Evolutionary conservation across 2,329 filamentous ascomycete genomes (phyloP).

Genomic region (Fusarium paranaense): DNA sequence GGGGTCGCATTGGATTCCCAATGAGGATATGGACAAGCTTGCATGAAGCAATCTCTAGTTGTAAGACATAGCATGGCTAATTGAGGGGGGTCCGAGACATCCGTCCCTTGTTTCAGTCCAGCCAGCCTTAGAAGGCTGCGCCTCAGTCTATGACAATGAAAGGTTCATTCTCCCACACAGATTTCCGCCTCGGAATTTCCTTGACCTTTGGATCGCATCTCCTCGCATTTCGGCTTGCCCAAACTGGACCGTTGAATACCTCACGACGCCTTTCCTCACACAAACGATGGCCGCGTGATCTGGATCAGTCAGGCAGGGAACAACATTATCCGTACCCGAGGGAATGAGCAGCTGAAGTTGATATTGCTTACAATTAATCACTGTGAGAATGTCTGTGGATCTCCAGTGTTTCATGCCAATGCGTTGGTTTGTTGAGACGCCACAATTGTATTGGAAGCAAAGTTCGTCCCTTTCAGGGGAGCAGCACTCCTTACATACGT

Average conservation of each 20-base stretch:
- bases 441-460: neutral
- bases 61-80: neutral
- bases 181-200: neutral
- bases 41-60: neutral
- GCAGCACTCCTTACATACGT: neutral
- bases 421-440: neutral
- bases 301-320: neutral
- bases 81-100: neutral
- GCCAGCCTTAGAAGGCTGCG: neutral
- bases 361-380: neutral
- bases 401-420: neutral
- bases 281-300: neutral
- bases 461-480: neutral
- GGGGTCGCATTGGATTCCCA: conserved; percentile 63
- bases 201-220: neutral
- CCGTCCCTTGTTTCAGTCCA: neutral
- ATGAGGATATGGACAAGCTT: conserved; percentile 19
- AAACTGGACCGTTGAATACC: neutral
- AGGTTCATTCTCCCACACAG: neutral
- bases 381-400: neutral
- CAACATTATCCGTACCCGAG: neutral
- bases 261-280: neutral
- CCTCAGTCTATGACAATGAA: neutral
- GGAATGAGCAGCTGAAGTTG: neutral
- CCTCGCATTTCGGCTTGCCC: neutral